Evolutionary conservation across 805 yeast species (phyloP).

Genomic region (Metschnikowia dekortorum): DNA sequence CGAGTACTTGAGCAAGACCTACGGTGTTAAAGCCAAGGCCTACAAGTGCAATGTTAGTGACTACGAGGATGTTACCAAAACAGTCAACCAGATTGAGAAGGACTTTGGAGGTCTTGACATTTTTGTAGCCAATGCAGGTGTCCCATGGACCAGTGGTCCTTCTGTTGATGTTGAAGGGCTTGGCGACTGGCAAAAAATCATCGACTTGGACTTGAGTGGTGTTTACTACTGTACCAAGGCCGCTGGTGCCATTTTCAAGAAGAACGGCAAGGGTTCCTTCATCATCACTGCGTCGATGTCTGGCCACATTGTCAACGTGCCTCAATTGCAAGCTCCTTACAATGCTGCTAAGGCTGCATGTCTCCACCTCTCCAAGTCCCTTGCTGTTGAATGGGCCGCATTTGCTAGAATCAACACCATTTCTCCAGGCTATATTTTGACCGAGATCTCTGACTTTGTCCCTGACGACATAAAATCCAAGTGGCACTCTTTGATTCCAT

Average conservation of each 20-base stretch:
- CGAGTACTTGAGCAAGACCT: slow-evolving; percentile 36
- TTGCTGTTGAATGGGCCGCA: slow-evolving; percentile 47
- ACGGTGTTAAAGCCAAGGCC: slow-evolving; percentile 60
- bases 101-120: slow-evolving; percentile 82
- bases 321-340: slow-evolving; percentile 44
- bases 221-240: slow-evolving; percentile 43
- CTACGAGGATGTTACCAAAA: slow-evolving; percentile 43
- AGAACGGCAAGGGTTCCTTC: slow-evolving; percentile 40
- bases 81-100: slow-evolving; percentile 47
- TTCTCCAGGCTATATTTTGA: slow-evolving; percentile 41
- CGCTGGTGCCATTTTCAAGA: slow-evolving; percentile 36
- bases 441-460: slow-evolving; percentile 38
- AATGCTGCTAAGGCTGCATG: slow-evolving; percentile 46
- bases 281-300: slow-evolving; percentile 45
- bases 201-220: slow-evolving; percentile 39
- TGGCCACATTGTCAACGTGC: slow-evolving; percentile 45
- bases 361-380: slow-evolving; percentile 39
- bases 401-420: slow-evolving; percentile 41
- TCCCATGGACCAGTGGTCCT: slow-evolving; percentile 59
- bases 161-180: slow-evolving; percentile 34
- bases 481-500: slow-evolving; percentile 40
- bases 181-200: slow-evolving; percentile 32
- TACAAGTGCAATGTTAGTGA: slow-evolving; percentile 58
- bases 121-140: slow-evolving; percentile 91
- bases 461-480: slow-evolving; percentile 27